These are phyloP conservation scores for Carex kokanica DNA, from an alignment of 176 grass and related monocot genomes.

Conservation along the genomic window DNA sequence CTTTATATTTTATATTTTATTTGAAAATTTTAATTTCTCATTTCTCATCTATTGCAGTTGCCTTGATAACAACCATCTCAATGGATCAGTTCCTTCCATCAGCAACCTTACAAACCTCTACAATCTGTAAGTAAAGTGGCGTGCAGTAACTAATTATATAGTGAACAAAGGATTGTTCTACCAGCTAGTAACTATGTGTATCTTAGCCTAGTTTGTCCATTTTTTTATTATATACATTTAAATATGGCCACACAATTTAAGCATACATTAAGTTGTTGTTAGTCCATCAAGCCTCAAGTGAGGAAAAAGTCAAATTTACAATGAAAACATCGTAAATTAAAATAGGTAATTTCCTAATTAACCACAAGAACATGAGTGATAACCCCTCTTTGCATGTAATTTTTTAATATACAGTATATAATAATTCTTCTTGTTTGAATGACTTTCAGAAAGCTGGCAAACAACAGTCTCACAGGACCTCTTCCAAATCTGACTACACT, in stretches of 20 bases:
- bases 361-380: background rate
- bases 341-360: background rate
- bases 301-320: background rate
- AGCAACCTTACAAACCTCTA: constrained; percentile 42
- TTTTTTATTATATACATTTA: background rate
- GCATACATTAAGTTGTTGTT: background rate
- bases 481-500: constrained; percentile 59
- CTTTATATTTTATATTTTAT: too few species aligned
- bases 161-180: background rate
- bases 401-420: too few species aligned
- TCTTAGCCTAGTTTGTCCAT: background rate
- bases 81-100: constrained; percentile 37
- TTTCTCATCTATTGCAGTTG: constrained; percentile 40
- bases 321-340: background rate
- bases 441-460: constrained; percentile 58
- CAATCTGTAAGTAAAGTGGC: constrained; percentile 53
- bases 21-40: too few species aligned
- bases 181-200: background rate
- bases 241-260: background rate
- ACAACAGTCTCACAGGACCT: constrained; percentile 49
- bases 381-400: background rate
- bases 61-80: constrained; percentile 51
- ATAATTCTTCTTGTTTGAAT: background rate
- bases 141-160: background rate
- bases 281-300: background rate